Evolutionary conservation across 2,329 filamentous ascomycete genomes (phyloP).

Genomic region (Daldinia eschscholtzii): DNA sequence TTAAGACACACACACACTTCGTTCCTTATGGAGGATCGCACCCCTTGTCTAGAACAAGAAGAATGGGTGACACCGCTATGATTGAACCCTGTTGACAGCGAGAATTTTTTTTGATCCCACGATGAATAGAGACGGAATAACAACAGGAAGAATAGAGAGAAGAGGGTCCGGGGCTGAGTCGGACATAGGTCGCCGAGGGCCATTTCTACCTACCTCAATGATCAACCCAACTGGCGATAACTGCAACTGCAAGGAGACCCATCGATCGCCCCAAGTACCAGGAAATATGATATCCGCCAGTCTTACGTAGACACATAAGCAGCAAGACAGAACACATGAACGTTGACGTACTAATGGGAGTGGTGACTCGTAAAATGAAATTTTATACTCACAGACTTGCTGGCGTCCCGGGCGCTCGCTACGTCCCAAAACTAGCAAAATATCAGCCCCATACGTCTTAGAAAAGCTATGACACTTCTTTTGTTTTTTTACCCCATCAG

Average conservation of each 20-base stretch:
- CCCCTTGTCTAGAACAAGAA: conserved; percentile 30
- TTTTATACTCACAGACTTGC: conserved; percentile 27
- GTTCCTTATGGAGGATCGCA: conserved; percentile 34
- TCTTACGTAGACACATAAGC: conserved; percentile 43
- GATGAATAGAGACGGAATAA: conserved; percentile 19
- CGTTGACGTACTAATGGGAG: conserved; percentile 33
- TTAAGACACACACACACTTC: conserved; percentile 31
- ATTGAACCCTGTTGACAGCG: conserved; percentile 23
- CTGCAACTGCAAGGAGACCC: conserved; percentile 30
- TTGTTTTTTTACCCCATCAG: conserved; percentile 23
- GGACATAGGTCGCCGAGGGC: conserved; percentile 24
- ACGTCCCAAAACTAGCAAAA: conserved; percentile 8
- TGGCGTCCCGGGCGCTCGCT: conserved; percentile 10
- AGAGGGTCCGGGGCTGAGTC: conserved; percentile 24
- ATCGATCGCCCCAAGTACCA: conserved; percentile 30
- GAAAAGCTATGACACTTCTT: conserved; percentile 5
- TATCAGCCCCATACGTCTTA: conserved; percentile 15
- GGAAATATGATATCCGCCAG: conserved; percentile 31
- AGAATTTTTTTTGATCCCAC: conserved; percentile 6
- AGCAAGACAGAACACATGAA: conserved; percentile 16
- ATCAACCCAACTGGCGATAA: conserved; percentile 29
- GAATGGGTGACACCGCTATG: conserved; percentile 30
- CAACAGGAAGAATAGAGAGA: conserved; percentile 6
- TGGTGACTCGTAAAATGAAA: conserved; percentile 29
- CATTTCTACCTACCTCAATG: conserved; percentile 18